A percentile compares a stretch with the other conserved stretches of the same genome.
Evolutionary conservation across 306 rosid species (phyloP).

Genomic region (Vicia sativa): DNA sequence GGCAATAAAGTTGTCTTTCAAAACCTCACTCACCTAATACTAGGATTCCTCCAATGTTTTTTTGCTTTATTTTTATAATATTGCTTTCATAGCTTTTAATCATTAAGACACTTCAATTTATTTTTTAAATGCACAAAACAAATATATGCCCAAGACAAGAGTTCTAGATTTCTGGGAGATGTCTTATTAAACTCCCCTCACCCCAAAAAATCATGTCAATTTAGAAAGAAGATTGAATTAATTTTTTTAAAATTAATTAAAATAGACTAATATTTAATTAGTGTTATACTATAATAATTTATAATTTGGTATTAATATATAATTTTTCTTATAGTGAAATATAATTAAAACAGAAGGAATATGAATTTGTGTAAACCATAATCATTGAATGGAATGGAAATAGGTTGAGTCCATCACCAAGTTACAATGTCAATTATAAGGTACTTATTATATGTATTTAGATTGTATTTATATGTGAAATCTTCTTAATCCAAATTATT

Average conservation of each 20-base stretch:
- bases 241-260: too few species aligned
- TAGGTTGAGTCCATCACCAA: constrained; percentile 43
- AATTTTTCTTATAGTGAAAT: too few species aligned
- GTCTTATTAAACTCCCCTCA: neutral
- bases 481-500: constrained; percentile 20
- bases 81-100: constrained; percentile 12
- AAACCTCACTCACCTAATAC: constrained; percentile 44
- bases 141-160: constrained; percentile 33
- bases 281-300: too few species aligned
- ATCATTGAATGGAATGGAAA: constrained; percentile 39
- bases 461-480: constrained; percentile 9
- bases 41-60: constrained; percentile 53
- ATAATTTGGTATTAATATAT: too few species aligned
- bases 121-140: constrained; percentile 35
- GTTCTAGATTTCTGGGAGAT: constrained; percentile 42
- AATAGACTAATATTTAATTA: too few species aligned
- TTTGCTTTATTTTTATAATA: constrained; percentile 37
- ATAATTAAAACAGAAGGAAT: neutral
- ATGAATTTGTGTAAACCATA: constrained; percentile 6
- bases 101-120: neutral
- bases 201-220: too few species aligned
- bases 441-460: constrained; percentile 37
- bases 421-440: constrained; percentile 55
- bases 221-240: too few species aligned
- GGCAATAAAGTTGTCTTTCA: constrained; percentile 39